Evolutionary conservation across 192 early-diverging fungal genomes (phyloP).

Genomic region (Radiomyces spectabilis): DNA sequence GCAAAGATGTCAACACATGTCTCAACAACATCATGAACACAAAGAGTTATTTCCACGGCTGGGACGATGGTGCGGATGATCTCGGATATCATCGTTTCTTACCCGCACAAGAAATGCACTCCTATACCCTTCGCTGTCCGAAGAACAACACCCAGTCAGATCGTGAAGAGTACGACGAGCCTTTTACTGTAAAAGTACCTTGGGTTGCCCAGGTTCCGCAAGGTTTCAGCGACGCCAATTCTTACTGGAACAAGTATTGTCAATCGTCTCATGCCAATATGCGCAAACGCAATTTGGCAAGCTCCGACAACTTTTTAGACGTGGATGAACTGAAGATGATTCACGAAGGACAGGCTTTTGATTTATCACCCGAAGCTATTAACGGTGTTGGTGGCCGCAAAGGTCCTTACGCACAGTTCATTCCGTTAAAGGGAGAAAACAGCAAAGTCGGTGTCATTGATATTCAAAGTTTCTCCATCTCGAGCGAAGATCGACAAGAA

Average conservation of each 20-base stretch:
- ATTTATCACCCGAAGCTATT: slow-evolving; percentile 7
- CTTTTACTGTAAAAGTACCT: slow-evolving; percentile 26
- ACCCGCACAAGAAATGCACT: slow-evolving; percentile 23
- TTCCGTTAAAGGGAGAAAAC: slow-evolving; percentile 2
- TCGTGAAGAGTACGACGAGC: slow-evolving; percentile 17
- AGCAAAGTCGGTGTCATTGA: slow-evolving; percentile 22
- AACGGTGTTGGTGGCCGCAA: neutral
- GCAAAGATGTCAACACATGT: slow-evolving; percentile 31
- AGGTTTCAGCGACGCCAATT: slow-evolving; percentile 9
- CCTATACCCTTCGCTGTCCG: slow-evolving; percentile 22
- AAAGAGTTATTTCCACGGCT: slow-evolving; percentile 31
- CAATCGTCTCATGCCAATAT: slow-evolving; percentile 7
- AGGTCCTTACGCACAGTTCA: slow-evolving; percentile 16
- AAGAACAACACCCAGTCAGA: slow-evolving; percentile 10
- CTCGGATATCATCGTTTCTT: slow-evolving; percentile 32
- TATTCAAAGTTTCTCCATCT: slow-evolving; percentile 25
- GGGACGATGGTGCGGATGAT: slow-evolving; percentile 34
- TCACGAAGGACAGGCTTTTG: slow-evolving; percentile 18
- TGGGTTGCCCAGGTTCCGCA: slow-evolving; percentile 24
- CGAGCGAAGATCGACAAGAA: slow-evolving; percentile 9
- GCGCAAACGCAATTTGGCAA: slow-evolving; percentile 3
- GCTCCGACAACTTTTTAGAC: neutral
- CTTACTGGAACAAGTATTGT: slow-evolving; percentile 23
- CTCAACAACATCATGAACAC: slow-evolving; percentile 34
- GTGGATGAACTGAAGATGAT: slow-evolving; percentile 6